These are phyloP conservation scores for Verticillium albo-atrum DNA, from an alignment of 2,329 filamentous ascomycete species.

Conservation along the genomic window DNA sequence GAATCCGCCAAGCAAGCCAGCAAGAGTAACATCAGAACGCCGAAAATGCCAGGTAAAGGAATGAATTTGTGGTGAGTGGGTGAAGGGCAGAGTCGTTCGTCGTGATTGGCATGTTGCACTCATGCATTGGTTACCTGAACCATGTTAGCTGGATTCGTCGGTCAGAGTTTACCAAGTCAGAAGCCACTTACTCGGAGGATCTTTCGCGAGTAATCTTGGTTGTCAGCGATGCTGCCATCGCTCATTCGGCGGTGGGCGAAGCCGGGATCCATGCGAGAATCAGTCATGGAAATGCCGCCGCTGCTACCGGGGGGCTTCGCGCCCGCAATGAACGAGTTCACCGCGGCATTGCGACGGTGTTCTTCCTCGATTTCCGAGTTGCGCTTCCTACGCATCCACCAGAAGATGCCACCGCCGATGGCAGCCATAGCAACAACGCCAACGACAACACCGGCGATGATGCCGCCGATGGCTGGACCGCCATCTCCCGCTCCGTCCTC, in stretches of 20 bases:
- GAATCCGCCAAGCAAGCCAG: slow-evolving; percentile 5
- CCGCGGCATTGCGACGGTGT: slow-evolving; percentile 74
- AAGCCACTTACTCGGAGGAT: slow-evolving; percentile 78
- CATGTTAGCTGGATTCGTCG: slow-evolving; percentile 13
- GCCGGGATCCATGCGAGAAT: slow-evolving; percentile 82
- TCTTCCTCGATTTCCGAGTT: slow-evolving; percentile 79
- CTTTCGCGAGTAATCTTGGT: slow-evolving; percentile 92
- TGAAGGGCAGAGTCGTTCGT: slow-evolving; percentile 26
- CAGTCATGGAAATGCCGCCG: slow-evolving; percentile 66
- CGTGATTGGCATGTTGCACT: slow-evolving; percentile 27
- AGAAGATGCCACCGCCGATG: slow-evolving; percentile 63
- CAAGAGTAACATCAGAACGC: slow-evolving; percentile 22
- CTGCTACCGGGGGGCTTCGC: slow-evolving; percentile 59
- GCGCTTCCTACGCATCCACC: slow-evolving; percentile 71
- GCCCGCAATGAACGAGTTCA: slow-evolving; percentile 69
- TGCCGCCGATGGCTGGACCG: slow-evolving; percentile 70
- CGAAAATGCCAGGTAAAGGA: slow-evolving; percentile 34
- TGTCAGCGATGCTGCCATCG: slow-evolving; percentile 94
- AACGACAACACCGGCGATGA: slow-evolving; percentile 84
- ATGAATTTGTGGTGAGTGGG: slow-evolving; percentile 26
- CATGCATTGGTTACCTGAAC: slow-evolving; percentile 55
- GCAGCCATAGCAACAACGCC: slow-evolving; percentile 68
- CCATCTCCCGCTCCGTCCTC: slow-evolving; percentile 15
- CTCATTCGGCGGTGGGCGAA: slow-evolving; percentile 82
- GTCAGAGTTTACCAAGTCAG: not conserved